Evolutionary conservation across 805 yeast genomes (phyloP), one percentile per base, ranked within the genome.

Genomic region (Pichia cephalocereana): DNA sequence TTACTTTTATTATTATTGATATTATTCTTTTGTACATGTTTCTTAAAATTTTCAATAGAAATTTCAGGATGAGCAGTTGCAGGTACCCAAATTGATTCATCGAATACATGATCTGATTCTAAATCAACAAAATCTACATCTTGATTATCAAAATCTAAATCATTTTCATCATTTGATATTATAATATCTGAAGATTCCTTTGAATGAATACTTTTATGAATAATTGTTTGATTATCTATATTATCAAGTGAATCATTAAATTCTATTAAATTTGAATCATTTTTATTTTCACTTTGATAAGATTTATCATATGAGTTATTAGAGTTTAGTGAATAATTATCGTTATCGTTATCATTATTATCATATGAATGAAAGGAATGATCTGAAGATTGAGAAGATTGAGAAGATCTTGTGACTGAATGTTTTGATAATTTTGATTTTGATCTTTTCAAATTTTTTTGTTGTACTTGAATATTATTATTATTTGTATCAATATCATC

Each of bases 61-160:
- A 91, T 76, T 57, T 86, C 91, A 1, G 98, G 98, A 63, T 93
- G 99, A 38, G 88, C 73, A 53, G 79, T 80, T 2, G 98, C 99
- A 0, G 98, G 98, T 1, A 93, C 97, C 99, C 99, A 91, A 46
- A 91, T 69, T 2, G 48, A 41, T 28, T 49, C 53, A 8, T 46
- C 30, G 26, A 45, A 43, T 11, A 48, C 41, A 14, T 53, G 31
- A 42, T 49, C 50, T 6, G 56, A 53, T 44, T 53, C 52, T 28
- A 52, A 28, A 41, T 52, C 49, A 28, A 47, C 18, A 30, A 52
- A 53, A 19, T 51, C 52, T 5, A 47, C 47, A 44, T 48, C 46
- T 19, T 54, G 51, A 30, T 56, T 52, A 28, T 51, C 55, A 47
- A 57, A 57, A 36, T 57, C 65, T 4, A 60, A 34, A 36, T 63